phyloP scores from a whole-genome alignment of 108 stramenopile genomes.

The Nannochloropsis granulata region DNA sequence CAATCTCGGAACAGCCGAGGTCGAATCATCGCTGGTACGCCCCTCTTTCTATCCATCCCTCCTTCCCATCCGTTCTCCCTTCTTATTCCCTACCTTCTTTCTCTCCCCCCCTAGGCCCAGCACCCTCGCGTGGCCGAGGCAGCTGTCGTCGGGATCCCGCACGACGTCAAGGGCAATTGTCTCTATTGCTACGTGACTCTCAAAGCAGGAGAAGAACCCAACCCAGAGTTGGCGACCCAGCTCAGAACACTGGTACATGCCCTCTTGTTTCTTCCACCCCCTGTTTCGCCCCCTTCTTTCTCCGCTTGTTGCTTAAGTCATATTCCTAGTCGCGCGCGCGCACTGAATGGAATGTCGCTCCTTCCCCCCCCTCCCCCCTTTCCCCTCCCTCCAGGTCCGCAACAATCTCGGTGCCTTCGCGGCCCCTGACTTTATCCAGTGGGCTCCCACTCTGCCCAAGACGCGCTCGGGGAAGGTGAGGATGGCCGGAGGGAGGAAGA shows the following conservation, averaged over 20 bases:
- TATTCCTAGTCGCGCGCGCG: no score
- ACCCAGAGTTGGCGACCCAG: background rate
- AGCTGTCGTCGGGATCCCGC: slow-evolving; percentile 73
- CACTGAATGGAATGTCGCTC: no score
- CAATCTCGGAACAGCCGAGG: slow-evolving; percentile 32
- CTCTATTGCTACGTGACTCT: slow-evolving; percentile 66
- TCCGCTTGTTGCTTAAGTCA: background rate
- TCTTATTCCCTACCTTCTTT: background rate
- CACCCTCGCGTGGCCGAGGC: slow-evolving; percentile 55
- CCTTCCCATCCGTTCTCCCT: background rate
- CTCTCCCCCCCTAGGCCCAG: background rate
- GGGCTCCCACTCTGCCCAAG: background rate
- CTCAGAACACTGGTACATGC: slow-evolving; percentile 7
- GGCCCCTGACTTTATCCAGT: background rate
- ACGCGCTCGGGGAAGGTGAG: background rate
- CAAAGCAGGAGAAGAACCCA: slow-evolving; percentile 36
- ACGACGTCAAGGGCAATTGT: slow-evolving; percentile 77
- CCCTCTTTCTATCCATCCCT: background rate
- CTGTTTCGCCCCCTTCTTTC: background rate
- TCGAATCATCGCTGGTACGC: slow-evolving; percentile 12
- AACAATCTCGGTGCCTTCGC: background rate
- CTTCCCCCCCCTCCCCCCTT: background rate
- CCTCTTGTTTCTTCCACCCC: background rate
- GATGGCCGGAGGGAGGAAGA: background rate
- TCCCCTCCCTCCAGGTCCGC: background rate